Evolutionary conservation across 805 yeast species (phyloP), one percentile per base, ranked within the genome.

Genomic region (Cyberlindnera euphorbiae): DNA sequence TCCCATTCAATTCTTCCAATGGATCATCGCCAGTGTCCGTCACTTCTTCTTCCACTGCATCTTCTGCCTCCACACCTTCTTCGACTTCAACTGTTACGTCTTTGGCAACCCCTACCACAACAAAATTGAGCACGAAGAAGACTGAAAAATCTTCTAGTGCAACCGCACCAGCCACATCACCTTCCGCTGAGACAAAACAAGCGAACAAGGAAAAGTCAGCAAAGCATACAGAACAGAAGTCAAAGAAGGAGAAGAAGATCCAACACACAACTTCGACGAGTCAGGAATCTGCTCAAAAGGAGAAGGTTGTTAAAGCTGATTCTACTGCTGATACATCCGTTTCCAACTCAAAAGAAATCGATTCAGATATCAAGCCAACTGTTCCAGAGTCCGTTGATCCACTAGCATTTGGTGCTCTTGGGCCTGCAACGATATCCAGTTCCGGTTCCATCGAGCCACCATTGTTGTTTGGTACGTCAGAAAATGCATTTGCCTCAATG

Each of bases 51-150:
- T 29, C 38, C 18, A 23, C 28, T 14, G 22, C 38, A 16, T 21
- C 27, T 21, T 9, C 32, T 17, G 13, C 38, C 17, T 33, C 36
- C 8, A 33, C 36, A 8, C 15, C 36, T 19, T 19, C 35, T 10
- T 26, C 35, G 11, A 11, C 19, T 11, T 26, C 30, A 18, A 15
- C 33, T 7, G 11, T n/a, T 9, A 8, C 22, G 18, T 28, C 15
- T 11, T 8, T 11, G n/a, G 26, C n/a, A 24, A 24, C 31, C n/a
- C 31, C 22, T 8, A n/a, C n/a, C n/a, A 9, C 22, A 19, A 8
- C 22, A 8, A 19, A 19, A 11, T 8, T 6, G 18, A 13, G 13
- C 8, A 21, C 26, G 11, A 24, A 30, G 33, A 16, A 8, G 15
- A 12, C 12, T 10, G 33, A 24, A 15, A 25, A 32, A 9, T 19